Base-by-base conservation (phyloP, 179 eudicot genomes). In the Sideroxylon spinosum region DNA sequence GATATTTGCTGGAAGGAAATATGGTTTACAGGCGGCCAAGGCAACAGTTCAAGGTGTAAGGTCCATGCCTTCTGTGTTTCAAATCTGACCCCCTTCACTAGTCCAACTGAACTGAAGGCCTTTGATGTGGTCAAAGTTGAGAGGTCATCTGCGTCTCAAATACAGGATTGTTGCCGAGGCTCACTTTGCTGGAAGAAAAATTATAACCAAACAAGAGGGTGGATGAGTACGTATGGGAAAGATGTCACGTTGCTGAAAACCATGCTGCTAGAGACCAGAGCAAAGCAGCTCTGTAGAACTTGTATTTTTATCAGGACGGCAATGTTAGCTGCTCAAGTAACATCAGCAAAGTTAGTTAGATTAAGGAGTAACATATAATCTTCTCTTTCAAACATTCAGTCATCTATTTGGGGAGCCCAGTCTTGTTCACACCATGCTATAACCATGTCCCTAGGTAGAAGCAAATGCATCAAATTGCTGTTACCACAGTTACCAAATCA, bases 281-380 rank as follows among this genome's bases (percentile, higher is more conserved):
- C 97, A 1, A 91, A 89, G 81, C 75, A 93, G 81, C 83, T 92
- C 10, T 93, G 97, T 75, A 86, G 98, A 61, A 92, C 92, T 73
- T 92, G 97, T 78, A 88, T 93, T 9, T 92, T 97, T 75, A 93
- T 93, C 64, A 89, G 98, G 84, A 93, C 97, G 6, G 98, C 92
- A 63, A 89, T 93, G 98, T 74, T 93, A 81, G 92, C 95, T 84
- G 98, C 98, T 66, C 98, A 92, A 81, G 93, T 92, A 82, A 93
- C 97, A 70, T 77, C 92, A 76, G 98, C 98, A 2, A 93, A 92
- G 88, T 80, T 93, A 75, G 98, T 93, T 8, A 92, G 98, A 78
- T 85, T 88, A 84, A 87, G 98, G 44, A 92, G 97, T 73, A 93
- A 88, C 83, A 87, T 92, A 29, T 88, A 84, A 86, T 26, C n/a